Evolutionary conservation across 768 basidiomycete species (phyloP).

Genomic region (Naganishia antarctica): DNA sequence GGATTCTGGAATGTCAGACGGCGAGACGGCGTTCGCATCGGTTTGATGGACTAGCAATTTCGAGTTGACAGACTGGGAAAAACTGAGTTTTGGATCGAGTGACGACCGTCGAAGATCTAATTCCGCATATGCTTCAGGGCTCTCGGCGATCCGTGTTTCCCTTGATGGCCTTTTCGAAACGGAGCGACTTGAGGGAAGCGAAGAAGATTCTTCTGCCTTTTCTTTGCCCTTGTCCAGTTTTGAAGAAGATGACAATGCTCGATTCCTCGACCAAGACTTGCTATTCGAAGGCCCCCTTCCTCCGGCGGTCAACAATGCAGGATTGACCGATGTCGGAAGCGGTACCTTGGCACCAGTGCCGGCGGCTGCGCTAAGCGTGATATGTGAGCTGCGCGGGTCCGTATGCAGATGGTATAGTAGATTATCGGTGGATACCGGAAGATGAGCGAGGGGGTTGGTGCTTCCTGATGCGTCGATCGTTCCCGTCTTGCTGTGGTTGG

Average conservation of each 20-base stretch:
- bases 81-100: not conserved
- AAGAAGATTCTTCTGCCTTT: not conserved
- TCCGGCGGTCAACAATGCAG: not conserved
- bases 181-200: not conserved
- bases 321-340: conserved; percentile 4
- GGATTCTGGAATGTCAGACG: not conserved
- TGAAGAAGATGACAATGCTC: conserved; percentile 23
- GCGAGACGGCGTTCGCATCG: not conserved
- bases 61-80: not conserved
- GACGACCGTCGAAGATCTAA: not conserved
- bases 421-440: conserved; percentile 37
- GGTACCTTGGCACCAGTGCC: conserved; percentile 6
- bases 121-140: not conserved
- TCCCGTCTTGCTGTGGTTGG: not conserved
- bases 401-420: conserved; percentile 47
- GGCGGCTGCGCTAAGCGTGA: conserved; percentile 35
- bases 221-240: conserved; percentile 32
- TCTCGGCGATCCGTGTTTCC: not conserved
- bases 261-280: conserved; percentile 13
- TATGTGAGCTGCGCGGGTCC: conserved; percentile 44
- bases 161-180: not conserved
- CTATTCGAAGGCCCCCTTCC: conserved; percentile 24
- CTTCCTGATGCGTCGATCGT: too few species aligned
- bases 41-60: not conserved
- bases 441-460: not conserved